phyloP scores from a whole-genome alignment of 306 rosid genomes.

The Luffa aegyptiaca region DNA sequence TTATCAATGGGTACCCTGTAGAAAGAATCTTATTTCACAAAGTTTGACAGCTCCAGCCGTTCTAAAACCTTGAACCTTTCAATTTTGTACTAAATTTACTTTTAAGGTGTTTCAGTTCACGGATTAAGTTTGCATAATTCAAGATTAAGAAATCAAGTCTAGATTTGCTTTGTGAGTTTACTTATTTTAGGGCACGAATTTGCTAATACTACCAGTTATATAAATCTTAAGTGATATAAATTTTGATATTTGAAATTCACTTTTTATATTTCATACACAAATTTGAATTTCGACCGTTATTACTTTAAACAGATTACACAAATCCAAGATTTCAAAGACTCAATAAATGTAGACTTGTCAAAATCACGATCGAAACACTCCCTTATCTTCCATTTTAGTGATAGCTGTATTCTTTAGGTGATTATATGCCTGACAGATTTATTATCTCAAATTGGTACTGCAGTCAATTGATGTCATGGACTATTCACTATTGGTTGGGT shows the following conservation, averaged over 20 bases:
- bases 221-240: neutral
- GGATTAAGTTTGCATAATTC: neutral
- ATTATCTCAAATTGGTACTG: slow-evolving; percentile 16
- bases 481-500: slow-evolving; percentile 86
- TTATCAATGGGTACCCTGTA: neutral
- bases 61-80: neutral
- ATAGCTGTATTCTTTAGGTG: neutral
- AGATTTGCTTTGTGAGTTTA: neutral
- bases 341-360: neutral
- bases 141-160: neutral
- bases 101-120: neutral
- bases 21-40: neutral
- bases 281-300: neutral
- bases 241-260: neutral
- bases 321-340: neutral
- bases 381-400: neutral
- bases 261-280: neutral
- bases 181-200: neutral
- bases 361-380: neutral
- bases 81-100: neutral
- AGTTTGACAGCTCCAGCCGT: neutral
- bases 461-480: slow-evolving; percentile 95
- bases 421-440: neutral
- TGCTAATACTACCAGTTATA: neutral
- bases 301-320: neutral